Base-by-base conservation (phyloP, 176 grass and related monocot species). In the Puccinellia tenuiflora region DNA sequence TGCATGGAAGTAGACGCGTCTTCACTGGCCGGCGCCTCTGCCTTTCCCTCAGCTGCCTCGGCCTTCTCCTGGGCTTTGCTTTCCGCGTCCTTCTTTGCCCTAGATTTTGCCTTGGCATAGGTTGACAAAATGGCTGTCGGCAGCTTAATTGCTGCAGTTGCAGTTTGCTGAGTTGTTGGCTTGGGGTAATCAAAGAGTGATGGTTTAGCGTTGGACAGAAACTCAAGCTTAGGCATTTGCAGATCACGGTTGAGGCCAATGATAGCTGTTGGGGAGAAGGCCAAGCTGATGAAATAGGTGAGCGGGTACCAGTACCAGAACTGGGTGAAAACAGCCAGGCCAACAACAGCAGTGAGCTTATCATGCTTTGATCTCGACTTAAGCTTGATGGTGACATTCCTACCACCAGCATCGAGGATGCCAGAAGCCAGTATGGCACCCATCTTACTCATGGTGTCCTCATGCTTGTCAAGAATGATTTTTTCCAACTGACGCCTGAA, bases 261-360 rank as follows among this genome's bases (percentile, higher is more conserved):
- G 37, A 99, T 92, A 56, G 97, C 89, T 18, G 97, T 99, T 17
- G 87, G 93, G 17, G 97, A 96, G 84, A 99, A 99, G 84, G 97
- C 83, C 55, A 99, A 82, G 91, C 91, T 96, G 73, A 99, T 90
- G 79, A 99, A 99, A 79, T 99, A 94, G 39, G 92, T 60, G 48
- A 99, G 97, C 18, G 97, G 97, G 78, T 99, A 96, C 97, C 97
- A 99, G 79, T 99, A 91, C 97, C 97, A 99, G 87, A 99, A 99
- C 81, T 99, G 97, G 80, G 87, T 94, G 84, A 99, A 99, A 64
- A 99, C 86, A 3, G 93, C 93, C 15, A 99, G 93, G 39, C 97
- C 97, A 84, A 99, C 79, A n/a, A 96, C 91, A 21, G 97, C 97
- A 61, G 97, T 99, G 34, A 99, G 89, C 69, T 95, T 92, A 67